Percentiles rank a stretch among this genome's conserved stretches.
Conservation (phyloP, 2,329 filamentous ascomycete genomes). For the Cladophialophora psammophila region DNA sequence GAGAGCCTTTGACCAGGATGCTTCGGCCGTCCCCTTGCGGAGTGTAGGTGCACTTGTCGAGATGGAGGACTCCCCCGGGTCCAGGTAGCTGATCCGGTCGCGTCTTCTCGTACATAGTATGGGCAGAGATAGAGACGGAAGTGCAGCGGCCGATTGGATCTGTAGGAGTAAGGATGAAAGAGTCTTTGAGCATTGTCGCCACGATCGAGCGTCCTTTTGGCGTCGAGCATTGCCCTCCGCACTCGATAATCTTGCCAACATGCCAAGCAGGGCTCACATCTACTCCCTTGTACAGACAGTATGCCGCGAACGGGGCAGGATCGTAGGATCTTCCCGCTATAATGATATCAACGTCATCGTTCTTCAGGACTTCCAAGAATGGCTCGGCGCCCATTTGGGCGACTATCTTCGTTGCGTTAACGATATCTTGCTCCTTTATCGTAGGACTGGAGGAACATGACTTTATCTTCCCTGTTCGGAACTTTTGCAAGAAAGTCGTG, state of each 20-base stretch:
- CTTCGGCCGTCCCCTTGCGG: slow-evolving; percentile 37
- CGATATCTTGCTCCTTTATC: slow-evolving; percentile 50
- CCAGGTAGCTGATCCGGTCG: slow-evolving; percentile 58
- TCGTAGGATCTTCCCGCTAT: slow-evolving; percentile 56
- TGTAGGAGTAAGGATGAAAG: slow-evolving; percentile 57
- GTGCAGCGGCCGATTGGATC: slow-evolving; percentile 53
- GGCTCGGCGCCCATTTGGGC: slow-evolving; percentile 58
- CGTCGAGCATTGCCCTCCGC: slow-evolving; percentile 55
- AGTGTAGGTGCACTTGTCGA: slow-evolving; percentile 43
- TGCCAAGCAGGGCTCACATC: slow-evolving; percentile 52
- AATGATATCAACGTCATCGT: slow-evolving; percentile 56
- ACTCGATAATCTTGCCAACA: slow-evolving; percentile 65
- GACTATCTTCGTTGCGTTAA: slow-evolving; percentile 48
- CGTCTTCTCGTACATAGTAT: slow-evolving; percentile 62
- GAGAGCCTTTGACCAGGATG: slow-evolving; percentile 57
- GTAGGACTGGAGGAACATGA: slow-evolving; percentile 46
- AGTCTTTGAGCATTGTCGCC: slow-evolving; percentile 53
- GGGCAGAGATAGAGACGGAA: slow-evolving; percentile 57
- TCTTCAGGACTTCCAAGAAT: slow-evolving; percentile 52
- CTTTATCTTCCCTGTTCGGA: not conserved
- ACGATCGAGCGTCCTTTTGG: slow-evolving; percentile 55
- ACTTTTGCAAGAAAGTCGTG: not conserved
- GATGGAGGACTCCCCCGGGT: slow-evolving; percentile 55
- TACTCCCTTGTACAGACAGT: slow-evolving; percentile 47
- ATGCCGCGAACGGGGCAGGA: slow-evolving; percentile 51